Base-by-base conservation (phyloP, 148 eudicot genomes). In the Fagopyrum tataricum region DNA sequence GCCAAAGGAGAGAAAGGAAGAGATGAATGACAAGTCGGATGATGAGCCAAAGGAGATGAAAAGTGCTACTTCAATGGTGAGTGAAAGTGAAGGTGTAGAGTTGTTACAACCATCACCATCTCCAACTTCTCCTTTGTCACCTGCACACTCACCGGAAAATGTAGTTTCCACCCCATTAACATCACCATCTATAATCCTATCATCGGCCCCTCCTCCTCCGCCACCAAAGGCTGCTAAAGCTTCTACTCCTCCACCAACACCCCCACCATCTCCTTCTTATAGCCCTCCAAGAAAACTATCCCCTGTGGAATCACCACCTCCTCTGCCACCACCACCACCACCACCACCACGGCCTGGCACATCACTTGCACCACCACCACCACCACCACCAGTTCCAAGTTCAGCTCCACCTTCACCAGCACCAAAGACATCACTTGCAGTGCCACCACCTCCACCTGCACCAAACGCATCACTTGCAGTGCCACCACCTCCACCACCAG, bases 371-470 rank as follows among this genome's bases (percentile, higher is more conserved):
- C 31, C 72, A 7, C 40, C 71, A 61, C 53, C 77, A 69, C 74
- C 81, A 0, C 68, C 73, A 18, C 71, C 64, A 11, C 71, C 64
- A 37, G 26, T 41, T 6, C 72, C 79, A 6, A 52, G 59, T 2
- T 18, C 53, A 8, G 56, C 73, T 44, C 72, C 81, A 4, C 74
- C 78, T 7, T 76, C 82, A 74, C 59, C 79, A 5, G 71, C 31
- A 21, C 24, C 24, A 0, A n/a, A 13, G 9, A 6, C 14, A 46
- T 13, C 49, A 46, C 1, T 26, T 26, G 31, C 2, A 9, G 73
- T 73, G 0, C 77, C 80, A 2, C 73, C 78, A 0, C 80, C 82
- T 43, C 78, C 81, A n/a, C 61, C 74, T 9, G 72, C 56, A 15
- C 58, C 53, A 39, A 43, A 46, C 37, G 49, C 48, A n/a, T 18